phyloP scores from a whole-genome alignment of 495 filamentous ascomycete genomes.

The Oidiodendron maius region DNA sequence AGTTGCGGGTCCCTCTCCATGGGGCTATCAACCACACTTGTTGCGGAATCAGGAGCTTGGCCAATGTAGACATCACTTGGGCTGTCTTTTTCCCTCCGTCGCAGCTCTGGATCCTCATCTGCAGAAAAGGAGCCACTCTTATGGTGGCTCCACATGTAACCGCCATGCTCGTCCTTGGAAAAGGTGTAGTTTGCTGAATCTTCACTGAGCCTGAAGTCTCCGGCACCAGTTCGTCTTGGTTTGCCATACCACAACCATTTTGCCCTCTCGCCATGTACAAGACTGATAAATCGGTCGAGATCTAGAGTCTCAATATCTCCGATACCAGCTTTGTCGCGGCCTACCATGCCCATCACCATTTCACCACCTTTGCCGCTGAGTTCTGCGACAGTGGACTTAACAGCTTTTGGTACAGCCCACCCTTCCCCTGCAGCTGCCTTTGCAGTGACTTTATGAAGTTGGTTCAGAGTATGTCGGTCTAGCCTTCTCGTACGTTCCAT shows the following conservation, averaged over 20 bases:
- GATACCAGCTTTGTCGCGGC: constrained; percentile 84
- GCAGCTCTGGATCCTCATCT: constrained; percentile 39
- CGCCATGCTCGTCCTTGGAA: constrained; percentile 57
- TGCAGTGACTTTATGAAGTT: constrained; percentile 72
- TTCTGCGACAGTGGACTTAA: constrained; percentile 93
- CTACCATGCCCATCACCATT: constrained; percentile 89
- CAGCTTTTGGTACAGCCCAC: constrained; percentile 74
- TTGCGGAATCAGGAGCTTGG: constrained; percentile 30
- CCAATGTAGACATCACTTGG: constrained; percentile 24
- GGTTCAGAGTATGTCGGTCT: constrained; percentile 76
- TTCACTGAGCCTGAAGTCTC: constrained; percentile 42
- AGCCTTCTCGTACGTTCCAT: constrained; percentile 69
- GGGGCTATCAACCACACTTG: constrained; percentile 35
- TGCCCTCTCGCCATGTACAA: constrained; percentile 70
- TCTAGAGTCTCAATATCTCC: constrained; percentile 88
- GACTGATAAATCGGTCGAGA: constrained; percentile 72
- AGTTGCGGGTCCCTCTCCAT: constrained; percentile 60
- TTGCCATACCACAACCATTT: constrained; percentile 97
- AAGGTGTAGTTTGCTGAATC: constrained; percentile 56
- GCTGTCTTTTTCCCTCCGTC: constrained; percentile 28
- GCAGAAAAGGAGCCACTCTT: constrained; percentile 39
- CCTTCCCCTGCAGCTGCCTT: constrained; percentile 78
- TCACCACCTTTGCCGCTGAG: constrained; percentile 92
- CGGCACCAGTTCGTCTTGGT: constrained; percentile 46
- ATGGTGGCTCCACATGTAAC: constrained; percentile 56